Percentiles rank a stretch among this genome's conserved stretches.
These are phyloP conservation scores for Vigna hirtella DNA, from an alignment of 306 rosid genomes.

Conservation along the genomic window DNA sequence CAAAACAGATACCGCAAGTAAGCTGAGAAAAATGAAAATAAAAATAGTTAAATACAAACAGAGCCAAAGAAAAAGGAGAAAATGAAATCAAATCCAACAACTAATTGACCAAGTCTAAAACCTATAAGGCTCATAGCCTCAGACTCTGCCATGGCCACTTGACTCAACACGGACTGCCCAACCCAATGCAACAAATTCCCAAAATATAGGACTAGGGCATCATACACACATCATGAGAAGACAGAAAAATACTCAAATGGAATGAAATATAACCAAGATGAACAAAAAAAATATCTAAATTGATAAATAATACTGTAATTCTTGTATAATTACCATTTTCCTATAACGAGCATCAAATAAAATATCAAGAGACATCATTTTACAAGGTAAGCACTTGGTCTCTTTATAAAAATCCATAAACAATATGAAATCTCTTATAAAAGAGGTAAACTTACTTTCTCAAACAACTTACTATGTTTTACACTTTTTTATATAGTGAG, in stretches of 20 bases:
- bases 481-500: not conserved
- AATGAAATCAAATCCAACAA: conserved; percentile 33
- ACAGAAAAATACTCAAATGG: not conserved
- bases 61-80: conserved; percentile 4
- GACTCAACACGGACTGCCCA: too few species aligned
- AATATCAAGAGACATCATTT: not conserved
- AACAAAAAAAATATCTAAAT: not conserved
- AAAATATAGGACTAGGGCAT: not conserved
- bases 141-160: not conserved
- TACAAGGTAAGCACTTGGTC: not conserved
- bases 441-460: not conserved
- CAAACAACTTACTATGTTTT: not conserved
- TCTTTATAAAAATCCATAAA: not conserved
- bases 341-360: not conserved
- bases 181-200: not conserved
- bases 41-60: conserved; percentile 13
- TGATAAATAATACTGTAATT: not conserved
- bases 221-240: not conserved
- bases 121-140: not conserved
- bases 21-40: conserved; percentile 50
- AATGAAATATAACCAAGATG: not conserved
- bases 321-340: not conserved
- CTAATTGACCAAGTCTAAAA: conserved; percentile 25
- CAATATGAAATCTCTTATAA: not conserved
- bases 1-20: conserved; percentile 84